Evolutionary conservation across 495 filamentous ascomycete species (phyloP).

Genomic region (Hypoxylon perforatum): DNA sequence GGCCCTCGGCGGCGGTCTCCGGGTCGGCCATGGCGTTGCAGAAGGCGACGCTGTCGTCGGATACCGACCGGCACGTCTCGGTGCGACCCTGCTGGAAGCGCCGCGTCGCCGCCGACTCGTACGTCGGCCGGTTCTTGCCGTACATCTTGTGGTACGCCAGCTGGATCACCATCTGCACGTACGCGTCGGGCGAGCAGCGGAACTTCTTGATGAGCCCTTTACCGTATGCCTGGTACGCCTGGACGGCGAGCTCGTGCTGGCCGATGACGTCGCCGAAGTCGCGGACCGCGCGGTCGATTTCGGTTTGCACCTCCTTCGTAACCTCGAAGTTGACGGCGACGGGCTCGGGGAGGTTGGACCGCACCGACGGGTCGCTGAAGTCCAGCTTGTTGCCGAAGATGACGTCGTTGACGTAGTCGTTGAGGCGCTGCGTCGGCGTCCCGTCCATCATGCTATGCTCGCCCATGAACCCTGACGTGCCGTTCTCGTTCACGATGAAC

Average conservation of each 20-base stretch:
- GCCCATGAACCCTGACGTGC: constrained; percentile 95
- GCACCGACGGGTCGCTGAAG: constrained; percentile 76
- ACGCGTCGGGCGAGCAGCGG: constrained; percentile 97
- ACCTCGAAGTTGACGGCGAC: constrained; percentile 79
- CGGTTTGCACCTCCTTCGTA: constrained; percentile 72
- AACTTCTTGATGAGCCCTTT: constrained; percentile 99
- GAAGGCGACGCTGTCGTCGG: constrained; percentile 91
- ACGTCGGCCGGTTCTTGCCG: constrained; percentile 96
- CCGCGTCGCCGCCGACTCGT: constrained; percentile 94
- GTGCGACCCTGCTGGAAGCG: constrained; percentile 97
- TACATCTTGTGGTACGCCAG: constrained; percentile 99
- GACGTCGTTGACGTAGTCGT: constrained; percentile 88
- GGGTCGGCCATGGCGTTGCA: constrained; percentile 85
- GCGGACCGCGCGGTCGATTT: constrained; percentile 78
- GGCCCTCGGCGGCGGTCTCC: constrained; percentile 67
- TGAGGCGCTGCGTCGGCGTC: constrained; percentile 94
- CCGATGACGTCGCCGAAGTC: constrained; percentile 84
- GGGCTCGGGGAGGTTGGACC: constrained; percentile 87
- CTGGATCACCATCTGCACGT: constrained; percentile 98
- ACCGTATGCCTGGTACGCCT: constrained; percentile 96
- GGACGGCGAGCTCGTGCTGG: constrained; percentile 90
- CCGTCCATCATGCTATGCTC: constrained; percentile 99
- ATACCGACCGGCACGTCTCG: constrained; percentile 93
- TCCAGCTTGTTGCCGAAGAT: constrained; percentile 94
- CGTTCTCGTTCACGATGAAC: constrained; percentile 98